Conservation (phyloP, 2,329 filamentous ascomycete species). For the Pleurostoma richardsiae region DNA sequence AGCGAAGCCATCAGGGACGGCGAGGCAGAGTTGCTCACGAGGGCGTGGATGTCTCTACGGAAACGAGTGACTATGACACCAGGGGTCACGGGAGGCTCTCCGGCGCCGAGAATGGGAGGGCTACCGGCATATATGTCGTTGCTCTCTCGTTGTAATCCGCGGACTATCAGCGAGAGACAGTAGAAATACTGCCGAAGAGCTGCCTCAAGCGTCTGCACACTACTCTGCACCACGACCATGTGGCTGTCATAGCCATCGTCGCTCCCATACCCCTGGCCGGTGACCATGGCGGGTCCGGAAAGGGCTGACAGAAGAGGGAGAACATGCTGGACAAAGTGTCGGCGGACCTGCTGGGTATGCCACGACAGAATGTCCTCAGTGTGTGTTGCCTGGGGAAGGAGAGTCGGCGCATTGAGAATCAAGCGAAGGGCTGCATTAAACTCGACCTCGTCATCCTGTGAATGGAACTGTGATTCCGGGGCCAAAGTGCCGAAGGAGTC, state of each 20-base stretch:
- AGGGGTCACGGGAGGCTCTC: conserved; percentile 27
- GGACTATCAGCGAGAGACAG: conserved; percentile 45
- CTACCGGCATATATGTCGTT: conserved; percentile 39
- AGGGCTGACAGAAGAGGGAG: conserved; percentile 49
- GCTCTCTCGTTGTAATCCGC: conserved; percentile 32
- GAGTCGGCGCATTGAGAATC: conserved; percentile 40
- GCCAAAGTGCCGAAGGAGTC: conserved; percentile 47
- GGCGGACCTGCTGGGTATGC: conserved; percentile 56
- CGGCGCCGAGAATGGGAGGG: conserved; percentile 16
- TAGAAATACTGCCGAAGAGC: conserved; percentile 53
- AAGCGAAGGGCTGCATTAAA: conserved; percentile 50
- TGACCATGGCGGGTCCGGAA: conserved; percentile 4
- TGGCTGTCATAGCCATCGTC: conserved; percentile 35
- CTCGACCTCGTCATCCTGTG: conserved; percentile 33
- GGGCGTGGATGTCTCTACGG: conserved; percentile 55
- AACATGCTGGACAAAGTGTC: conserved; percentile 56
- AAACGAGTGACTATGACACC: conserved; percentile 40
- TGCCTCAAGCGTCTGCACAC: conserved; percentile 53
- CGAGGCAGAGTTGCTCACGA: conserved; percentile 59
- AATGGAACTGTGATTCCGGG: conserved; percentile 30
- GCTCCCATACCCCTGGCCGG: conserved; percentile 11
- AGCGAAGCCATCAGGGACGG: conserved; percentile 48
- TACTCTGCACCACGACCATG: conserved; percentile 39
- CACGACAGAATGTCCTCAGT: conserved; percentile 54
- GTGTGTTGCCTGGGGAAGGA: conserved; percentile 42